Evolutionary conservation across 2,329 filamentous ascomycete species (phyloP).

Genomic region (Clarireedia sp.): DNA sequence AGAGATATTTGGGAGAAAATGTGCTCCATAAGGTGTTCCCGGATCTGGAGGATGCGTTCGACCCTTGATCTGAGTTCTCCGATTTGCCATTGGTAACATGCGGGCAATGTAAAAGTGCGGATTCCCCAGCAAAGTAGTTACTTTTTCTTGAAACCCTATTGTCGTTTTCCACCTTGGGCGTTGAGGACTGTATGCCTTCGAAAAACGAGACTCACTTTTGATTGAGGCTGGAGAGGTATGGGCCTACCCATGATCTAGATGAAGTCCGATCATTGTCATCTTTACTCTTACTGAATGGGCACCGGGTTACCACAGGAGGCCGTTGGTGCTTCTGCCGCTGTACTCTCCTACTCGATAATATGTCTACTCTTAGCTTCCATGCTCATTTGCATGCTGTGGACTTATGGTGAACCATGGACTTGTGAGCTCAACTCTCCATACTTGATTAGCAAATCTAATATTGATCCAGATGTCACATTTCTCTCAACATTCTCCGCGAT

Average conservation of each 20-base stretch:
- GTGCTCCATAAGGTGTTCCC: not conserved
- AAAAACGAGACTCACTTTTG: not conserved
- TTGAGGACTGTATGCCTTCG: not conserved
- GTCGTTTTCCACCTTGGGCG: not conserved
- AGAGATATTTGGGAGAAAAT: not conserved
- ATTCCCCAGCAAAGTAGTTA: not conserved
- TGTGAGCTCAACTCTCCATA: slow-evolving; percentile 15
- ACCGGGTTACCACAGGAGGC: slow-evolving; percentile 20
- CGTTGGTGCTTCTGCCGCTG: slow-evolving; percentile 20
- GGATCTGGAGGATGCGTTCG: not conserved
- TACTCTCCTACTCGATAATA: slow-evolving; percentile 26
- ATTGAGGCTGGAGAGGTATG: not conserved
- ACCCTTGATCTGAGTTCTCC: not conserved
- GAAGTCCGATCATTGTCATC: not conserved
- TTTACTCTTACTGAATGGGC: slow-evolving; percentile 2
- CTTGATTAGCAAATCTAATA: not conserved
- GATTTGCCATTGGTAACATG: slow-evolving; percentile 2
- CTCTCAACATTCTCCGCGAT: slow-evolving; percentile 23
- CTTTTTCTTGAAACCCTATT: not conserved
- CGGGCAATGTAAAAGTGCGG: slow-evolving; percentile 5
- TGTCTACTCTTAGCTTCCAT: slow-evolving; percentile 20
- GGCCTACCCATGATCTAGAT: not conserved
- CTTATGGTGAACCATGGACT: slow-evolving; percentile 27
- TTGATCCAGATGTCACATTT: slow-evolving; percentile 23
- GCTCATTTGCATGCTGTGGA: slow-evolving; percentile 24